These are phyloP conservation scores for Penicillium sclerotiorum DNA, from an alignment of 2,329 filamentous ascomycete species.

Conservation along the genomic window DNA sequence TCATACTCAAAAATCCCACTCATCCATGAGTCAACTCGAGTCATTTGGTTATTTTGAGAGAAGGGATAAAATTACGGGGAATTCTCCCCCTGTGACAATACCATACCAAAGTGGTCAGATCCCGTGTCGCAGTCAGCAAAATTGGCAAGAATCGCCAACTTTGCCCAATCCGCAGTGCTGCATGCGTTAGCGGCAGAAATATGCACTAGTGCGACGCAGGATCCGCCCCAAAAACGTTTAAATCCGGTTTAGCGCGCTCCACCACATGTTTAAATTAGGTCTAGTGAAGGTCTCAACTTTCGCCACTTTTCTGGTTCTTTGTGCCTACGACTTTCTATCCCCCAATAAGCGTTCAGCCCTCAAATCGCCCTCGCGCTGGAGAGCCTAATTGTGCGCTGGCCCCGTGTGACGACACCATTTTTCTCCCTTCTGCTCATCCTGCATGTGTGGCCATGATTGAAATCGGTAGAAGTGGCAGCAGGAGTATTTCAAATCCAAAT, in stretches of 20 bases:
- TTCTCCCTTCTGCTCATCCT: too few species aligned
- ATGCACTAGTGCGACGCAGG: background rate
- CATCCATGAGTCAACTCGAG: background rate
- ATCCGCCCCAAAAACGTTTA: background rate
- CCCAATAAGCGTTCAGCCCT: too few species aligned
- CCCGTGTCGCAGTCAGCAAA: background rate
- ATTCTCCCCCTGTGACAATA: constrained; percentile 7
- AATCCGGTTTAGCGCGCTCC: too few species aligned
- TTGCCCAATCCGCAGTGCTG: background rate
- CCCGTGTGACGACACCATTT: too few species aligned
- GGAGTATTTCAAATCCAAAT: too few species aligned
- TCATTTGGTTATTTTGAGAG: background rate
- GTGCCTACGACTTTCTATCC: too few species aligned
- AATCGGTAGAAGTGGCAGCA: too few species aligned
- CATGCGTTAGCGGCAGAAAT: too few species aligned
- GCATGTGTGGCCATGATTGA: too few species aligned
- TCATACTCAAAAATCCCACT: background rate
- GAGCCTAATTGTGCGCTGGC: too few species aligned
- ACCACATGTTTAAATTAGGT: too few species aligned
- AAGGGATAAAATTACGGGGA: background rate
- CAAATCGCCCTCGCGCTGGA: too few species aligned
- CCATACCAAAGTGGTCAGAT: background rate
- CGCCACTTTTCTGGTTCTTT: background rate
- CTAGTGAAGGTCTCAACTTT: background rate
- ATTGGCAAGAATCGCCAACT: background rate